phyloP scores from a whole-genome alignment of 139 green algal species.

The Coelastrella sp. region DNA sequence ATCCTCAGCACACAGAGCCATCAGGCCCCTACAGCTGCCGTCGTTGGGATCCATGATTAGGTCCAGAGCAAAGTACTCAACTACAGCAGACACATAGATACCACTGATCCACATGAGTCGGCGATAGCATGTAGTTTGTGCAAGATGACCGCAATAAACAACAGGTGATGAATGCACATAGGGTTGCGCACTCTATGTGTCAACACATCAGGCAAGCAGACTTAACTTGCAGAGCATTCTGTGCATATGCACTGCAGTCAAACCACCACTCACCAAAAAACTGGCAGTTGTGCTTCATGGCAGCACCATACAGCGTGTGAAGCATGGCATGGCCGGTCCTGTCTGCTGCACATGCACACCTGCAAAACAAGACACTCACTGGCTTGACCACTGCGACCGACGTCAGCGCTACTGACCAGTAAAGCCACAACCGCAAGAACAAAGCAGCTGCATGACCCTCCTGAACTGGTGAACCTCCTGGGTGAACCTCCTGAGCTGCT shows the following conservation, averaged over 20 bases:
- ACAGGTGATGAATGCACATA: too few species aligned
- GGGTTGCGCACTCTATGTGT: too few species aligned
- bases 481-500: too few species aligned
- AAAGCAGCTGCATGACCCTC: too few species aligned
- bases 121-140: constrained; percentile 94
- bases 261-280: constrained; percentile 90
- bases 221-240: too few species aligned
- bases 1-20: constrained; percentile 98
- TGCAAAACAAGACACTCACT: constrained; percentile 45
- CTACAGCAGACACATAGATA: constrained; percentile 58
- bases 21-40: constrained; percentile 83
- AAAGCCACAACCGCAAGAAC: too few species aligned
- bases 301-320: constrained; percentile 96
- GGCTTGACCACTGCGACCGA: too few species aligned
- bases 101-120: too few species aligned
- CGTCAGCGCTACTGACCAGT: too few species aligned
- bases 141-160: constrained; percentile 60
- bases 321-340: constrained; percentile 99
- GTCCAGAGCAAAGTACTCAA: constrained; percentile 99
- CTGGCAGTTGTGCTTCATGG: constrained; percentile 97
- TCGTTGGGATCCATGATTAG: constrained; percentile 96
- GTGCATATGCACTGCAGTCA: constrained; percentile 63
- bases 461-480: too few species aligned
- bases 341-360: constrained; percentile 93
- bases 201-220: too few species aligned